Evolutionary conservation across 306 rosid genomes (phyloP), one percentile per base, ranked within the genome.

Genomic region (Adenanthera pavonina): DNA sequence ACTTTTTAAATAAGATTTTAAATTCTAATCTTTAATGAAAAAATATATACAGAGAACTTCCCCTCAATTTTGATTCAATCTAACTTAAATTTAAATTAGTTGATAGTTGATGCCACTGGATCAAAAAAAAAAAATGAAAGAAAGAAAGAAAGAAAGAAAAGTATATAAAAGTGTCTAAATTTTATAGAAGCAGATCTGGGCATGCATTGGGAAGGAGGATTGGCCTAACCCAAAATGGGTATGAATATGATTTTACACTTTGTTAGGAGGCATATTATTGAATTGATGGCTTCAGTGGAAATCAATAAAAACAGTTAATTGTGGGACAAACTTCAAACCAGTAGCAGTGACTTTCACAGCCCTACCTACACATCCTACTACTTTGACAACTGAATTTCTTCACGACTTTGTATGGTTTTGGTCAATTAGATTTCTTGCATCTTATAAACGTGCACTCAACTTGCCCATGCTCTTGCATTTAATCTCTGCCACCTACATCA

Each of bases 381-480:
- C 25, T 10, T 78, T 73, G 57, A 80, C 49, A 77, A 69, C 36
- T 69, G 33, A 73, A 56, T 69, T 70, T 34, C 53, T 17, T 6
- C 74, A 80, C 56, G 25, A 74, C 69, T 86, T 74, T 78, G 69
- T 46, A 12, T 41, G 51, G 33, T 38, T 66, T n/a, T 43, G 17
- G 30, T 5, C 8, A 41, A 41, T 17, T 25, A 48, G 1, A 57
- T 70, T 40, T 69, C 40, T 75, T 72, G 36, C 90, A 79, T 82
- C n/a, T 84, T 83, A 30, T 82, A 82, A 82, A 84, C 81, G 88
- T 87, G 86, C 75, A 67, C 1, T 71, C 62, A 82, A 82, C 12
- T 83, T 81, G 86, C 86, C 90, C 86, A 87, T 87, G 80, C 86
- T 78, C 13, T 78, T 64, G 69, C 52, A 60, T 71, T 84, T 65